Percentiles rank a stretch among this genome's conserved stretches.
Conservation (phyloP, 371 early-diverging fungal genomes). For the Mucor lusitanicus region DNA sequence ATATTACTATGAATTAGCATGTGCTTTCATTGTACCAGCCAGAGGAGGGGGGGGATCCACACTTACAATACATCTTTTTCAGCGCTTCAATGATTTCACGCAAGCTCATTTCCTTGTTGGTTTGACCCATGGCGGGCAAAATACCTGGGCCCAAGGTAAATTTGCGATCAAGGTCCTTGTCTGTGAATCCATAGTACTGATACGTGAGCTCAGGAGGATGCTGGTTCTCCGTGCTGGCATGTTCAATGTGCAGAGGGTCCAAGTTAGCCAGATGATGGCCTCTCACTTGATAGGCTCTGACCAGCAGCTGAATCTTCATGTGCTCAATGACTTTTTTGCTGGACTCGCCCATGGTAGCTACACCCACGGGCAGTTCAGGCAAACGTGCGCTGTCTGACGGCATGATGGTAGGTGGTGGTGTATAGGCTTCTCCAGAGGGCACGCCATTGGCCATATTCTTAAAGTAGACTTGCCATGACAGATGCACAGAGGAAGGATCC, state of each 20-base stretch:
- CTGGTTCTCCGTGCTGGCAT: conserved; percentile 54
- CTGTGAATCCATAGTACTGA: conserved; percentile 90
- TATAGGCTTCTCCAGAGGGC: conserved; percentile 71
- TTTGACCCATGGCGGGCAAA: conserved; percentile 80
- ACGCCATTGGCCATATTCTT: conserved; percentile 79
- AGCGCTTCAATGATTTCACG: conserved; percentile 86
- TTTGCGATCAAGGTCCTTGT: conserved; percentile 85
- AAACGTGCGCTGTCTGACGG: conserved; percentile 69
- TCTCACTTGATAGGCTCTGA: conserved; percentile 95
- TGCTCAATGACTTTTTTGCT: conserved; percentile 83
- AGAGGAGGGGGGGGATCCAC: neutral
- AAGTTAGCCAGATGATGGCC: conserved; percentile 93
- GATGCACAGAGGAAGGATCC: conserved; percentile 94
- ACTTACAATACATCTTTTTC: conserved; percentile 80
- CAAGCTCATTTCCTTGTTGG: conserved; percentile 72
- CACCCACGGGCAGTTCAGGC: conserved; percentile 52
- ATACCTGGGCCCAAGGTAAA: conserved; percentile 94
- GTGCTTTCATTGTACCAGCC: no score
- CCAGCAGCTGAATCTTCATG: conserved; percentile 95
- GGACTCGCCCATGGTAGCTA: conserved; percentile 31
- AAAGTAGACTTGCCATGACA: conserved; percentile 97
- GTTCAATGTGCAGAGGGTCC: conserved; percentile 87
- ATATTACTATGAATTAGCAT: neutral
- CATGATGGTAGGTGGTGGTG: conserved; percentile 82
- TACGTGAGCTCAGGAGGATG: conserved; percentile 84